phyloP scores from a whole-genome alignment of 371 early-diverging fungal species.

The Phascolomyces articulosus region DNA sequence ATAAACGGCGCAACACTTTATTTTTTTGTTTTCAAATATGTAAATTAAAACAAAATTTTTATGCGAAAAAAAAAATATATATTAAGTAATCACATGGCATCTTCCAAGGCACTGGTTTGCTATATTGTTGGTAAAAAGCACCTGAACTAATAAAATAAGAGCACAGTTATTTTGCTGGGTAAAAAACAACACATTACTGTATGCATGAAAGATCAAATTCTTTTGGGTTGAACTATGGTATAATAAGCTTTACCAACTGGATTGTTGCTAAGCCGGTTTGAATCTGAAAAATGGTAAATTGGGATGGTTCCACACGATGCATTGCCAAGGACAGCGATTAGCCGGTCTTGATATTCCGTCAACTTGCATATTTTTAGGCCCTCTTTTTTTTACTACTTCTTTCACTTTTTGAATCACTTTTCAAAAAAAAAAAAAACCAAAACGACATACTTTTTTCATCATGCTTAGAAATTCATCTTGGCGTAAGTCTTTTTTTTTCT shows the following conservation, averaged over 20 bases:
- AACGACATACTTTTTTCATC: slow-evolving; percentile 9
- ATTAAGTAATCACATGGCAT: no score
- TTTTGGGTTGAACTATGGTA: no score
- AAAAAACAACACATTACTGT: no score
- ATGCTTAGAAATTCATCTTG: slow-evolving; percentile 33
- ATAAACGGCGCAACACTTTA: not conserved
- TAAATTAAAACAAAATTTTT: no score
- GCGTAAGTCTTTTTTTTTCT: slow-evolving; percentile 19
- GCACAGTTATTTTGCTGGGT: no score
- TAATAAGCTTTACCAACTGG: no score
- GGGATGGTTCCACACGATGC: not conserved
- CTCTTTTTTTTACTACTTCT: not conserved
- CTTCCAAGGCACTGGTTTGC: no score
- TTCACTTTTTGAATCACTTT: not conserved
- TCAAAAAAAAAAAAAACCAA: no score
- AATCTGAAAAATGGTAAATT: not conserved
- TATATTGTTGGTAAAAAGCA: no score
- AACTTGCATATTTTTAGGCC: slow-evolving; percentile 2
- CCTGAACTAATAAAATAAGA: no score
- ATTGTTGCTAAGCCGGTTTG: not conserved
- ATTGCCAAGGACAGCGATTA: slow-evolving; percentile 9
- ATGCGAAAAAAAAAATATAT: no score
- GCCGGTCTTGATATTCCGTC: not conserved
- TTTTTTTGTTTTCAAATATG: not conserved
- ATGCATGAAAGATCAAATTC: no score